Conservation (phyloP, 2,329 filamentous ascomycete species). For the Colletotrichum orbiculare region DNA sequence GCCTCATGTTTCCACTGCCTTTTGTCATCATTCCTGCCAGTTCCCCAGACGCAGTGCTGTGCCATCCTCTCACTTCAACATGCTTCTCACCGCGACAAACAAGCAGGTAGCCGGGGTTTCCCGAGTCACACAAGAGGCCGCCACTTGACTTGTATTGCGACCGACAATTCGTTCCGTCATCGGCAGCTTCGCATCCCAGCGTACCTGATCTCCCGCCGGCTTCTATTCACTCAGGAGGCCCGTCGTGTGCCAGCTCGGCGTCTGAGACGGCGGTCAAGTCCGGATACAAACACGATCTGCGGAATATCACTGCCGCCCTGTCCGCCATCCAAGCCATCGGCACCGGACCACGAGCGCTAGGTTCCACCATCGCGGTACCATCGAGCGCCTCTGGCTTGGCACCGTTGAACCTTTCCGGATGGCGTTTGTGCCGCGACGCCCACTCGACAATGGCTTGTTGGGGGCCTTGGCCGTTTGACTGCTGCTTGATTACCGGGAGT, state of each 20-base stretch:
- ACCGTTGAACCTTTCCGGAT: conserved; percentile 17
- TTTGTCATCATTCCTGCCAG: no score
- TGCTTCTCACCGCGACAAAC: no score
- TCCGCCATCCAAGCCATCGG: conserved; percentile 2
- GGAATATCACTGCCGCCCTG: neutral
- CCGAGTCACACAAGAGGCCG: no score
- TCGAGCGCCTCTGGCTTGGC: neutral
- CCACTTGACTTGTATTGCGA: no score
- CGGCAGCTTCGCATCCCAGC: no score
- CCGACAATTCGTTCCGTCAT: no score
- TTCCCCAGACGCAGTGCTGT: no score
- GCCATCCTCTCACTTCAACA: no score
- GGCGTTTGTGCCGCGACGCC: neutral
- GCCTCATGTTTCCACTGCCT: no score
- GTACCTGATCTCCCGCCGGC: conserved; percentile 30
- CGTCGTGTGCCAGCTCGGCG: conserved; percentile 3
- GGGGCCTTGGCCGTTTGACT: neutral
- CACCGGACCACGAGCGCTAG: conserved; percentile 2
- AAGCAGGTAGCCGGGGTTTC: no score
- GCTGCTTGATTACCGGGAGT: neutral
- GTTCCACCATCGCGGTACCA: conserved; percentile 11
- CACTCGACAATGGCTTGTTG: conserved; percentile 8
- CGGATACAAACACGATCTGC: conserved; percentile 9
- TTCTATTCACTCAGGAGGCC: conserved; percentile 7
- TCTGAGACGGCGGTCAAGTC: conserved; percentile 31